Evolutionary conservation across 164 flowering plant genomes (phyloP).

Genomic region (Umbellularia californica): DNA sequence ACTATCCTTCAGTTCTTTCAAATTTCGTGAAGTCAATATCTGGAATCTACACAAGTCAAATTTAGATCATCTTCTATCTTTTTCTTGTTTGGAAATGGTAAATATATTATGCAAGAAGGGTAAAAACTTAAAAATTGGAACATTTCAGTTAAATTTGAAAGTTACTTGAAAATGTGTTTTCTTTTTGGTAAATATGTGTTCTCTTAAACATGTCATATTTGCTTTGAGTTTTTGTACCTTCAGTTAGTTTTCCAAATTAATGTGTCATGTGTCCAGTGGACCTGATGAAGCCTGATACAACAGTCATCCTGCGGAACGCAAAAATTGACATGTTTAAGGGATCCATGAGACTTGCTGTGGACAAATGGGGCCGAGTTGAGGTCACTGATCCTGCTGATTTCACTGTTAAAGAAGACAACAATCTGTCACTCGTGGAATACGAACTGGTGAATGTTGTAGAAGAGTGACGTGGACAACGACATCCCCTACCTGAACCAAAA

Average conservation of each 20-base stretch:
- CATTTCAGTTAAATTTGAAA: no score
- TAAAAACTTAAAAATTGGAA: no score
- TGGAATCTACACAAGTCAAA: no score
- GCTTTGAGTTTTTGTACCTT: background rate
- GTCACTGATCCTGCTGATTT: conserved; percentile 32
- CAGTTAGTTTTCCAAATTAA: no score
- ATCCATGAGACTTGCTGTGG: conserved; percentile 40
- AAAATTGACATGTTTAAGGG: conserved; percentile 41
- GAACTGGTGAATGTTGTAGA: conserved; percentile 35
- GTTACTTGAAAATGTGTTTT: no score
- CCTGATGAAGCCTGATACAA: conserved; percentile 27
- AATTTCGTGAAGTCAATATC: no score
- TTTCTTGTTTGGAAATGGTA: no score
- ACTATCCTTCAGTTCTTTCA: no score
- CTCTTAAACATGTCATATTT: background rate
- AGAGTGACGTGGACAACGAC: background rate
- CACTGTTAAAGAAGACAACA: conserved; percentile 33
- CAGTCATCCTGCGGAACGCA: conserved; percentile 30
- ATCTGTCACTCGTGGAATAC: conserved; percentile 31
- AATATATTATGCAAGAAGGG: no score
- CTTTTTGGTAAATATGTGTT: no score
- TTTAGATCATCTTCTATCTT: no score
- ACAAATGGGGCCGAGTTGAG: conserved; percentile 41
- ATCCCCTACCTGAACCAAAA: background rate
- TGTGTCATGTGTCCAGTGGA: conserved; percentile 18